phyloP scores from a whole-genome alignment of 768 basidiomycete genomes.

The Kwoniella sp. region DNA sequence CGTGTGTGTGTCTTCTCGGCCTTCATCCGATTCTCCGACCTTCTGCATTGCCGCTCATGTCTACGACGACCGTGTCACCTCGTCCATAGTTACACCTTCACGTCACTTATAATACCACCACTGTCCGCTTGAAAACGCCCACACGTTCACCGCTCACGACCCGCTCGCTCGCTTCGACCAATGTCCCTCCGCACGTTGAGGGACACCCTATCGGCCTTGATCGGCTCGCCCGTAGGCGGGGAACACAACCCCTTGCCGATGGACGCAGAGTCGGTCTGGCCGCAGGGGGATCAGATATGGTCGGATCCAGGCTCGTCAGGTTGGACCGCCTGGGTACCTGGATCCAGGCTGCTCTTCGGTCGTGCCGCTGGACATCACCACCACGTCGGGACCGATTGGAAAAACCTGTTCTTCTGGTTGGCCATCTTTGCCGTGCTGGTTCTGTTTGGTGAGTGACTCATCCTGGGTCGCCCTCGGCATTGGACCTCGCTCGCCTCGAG shows the following conservation, averaged over 20 bases:
- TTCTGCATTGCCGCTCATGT: conserved; percentile 6
- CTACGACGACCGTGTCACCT: no score
- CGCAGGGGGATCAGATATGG: conserved; percentile 9
- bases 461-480: neutral
- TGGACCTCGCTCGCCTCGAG: neutral
- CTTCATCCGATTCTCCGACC: no score
- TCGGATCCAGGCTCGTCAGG: conserved; percentile 11
- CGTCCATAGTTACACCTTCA: no score
- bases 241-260: neutral
- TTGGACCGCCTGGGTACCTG: conserved; percentile 2
- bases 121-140: no score
- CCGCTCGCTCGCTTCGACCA: neutral
- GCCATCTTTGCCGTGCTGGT: conserved; percentile 27
- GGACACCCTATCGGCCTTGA: conserved; percentile 17
- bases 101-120: no score
- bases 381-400: conserved; percentile 22
- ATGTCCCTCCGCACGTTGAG: conserved; percentile 23
- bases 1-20: no score
- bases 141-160: neutral
- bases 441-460: conserved; percentile 31
- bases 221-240: conserved; percentile 1
- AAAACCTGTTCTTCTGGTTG: conserved; percentile 40
- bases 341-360: no score
- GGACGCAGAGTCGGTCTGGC: conserved; percentile 10
- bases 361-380: conserved; percentile 4